A percentile compares a stretch with the other conserved stretches of the same genome.
phyloP scores from a whole-genome alignment of 805 yeast species.

The Barnettozyma populi region DNA sequence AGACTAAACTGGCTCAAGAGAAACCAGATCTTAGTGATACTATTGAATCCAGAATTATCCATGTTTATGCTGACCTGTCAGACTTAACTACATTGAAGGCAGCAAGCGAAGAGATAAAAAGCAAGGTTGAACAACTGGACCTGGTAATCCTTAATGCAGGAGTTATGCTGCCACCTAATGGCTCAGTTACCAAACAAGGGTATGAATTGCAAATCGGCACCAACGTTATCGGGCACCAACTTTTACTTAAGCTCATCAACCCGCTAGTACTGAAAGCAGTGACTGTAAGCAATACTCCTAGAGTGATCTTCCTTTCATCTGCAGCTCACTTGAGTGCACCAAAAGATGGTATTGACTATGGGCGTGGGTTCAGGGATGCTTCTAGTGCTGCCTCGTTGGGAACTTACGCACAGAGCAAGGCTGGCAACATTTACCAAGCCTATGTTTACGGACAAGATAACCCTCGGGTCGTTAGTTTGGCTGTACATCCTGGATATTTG shows the following conservation, averaged over 20 bases:
- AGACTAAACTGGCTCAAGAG: slow-evolving; percentile 20
- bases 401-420: slow-evolving; percentile 39
- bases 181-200: slow-evolving; percentile 37
- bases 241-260: slow-evolving; percentile 35
- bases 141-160: slow-evolving; percentile 41
- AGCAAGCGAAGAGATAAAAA: slow-evolving; percentile 28
- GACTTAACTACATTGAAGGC: slow-evolving; percentile 39
- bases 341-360: slow-evolving; percentile 28
- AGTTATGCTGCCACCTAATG: slow-evolving; percentile 35
- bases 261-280: slow-evolving; percentile 34
- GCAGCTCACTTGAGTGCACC: slow-evolving; percentile 30
- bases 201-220: slow-evolving; percentile 42
- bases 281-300: slow-evolving; percentile 23
- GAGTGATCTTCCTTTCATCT: slow-evolving; percentile 44
- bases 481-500: slow-evolving; percentile 39
- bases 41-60: slow-evolving; percentile 19
- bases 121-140: slow-evolving; percentile 26
- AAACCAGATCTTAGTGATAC: slow-evolving; percentile 5
- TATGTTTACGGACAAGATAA: slow-evolving; percentile 31
- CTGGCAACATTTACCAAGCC: slow-evolving; percentile 33
- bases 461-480: slow-evolving; percentile 28
- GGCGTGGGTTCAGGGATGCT: slow-evolving; percentile 27
- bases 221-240: slow-evolving; percentile 41
- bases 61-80: slow-evolving; percentile 29
- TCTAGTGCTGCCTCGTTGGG: slow-evolving; percentile 3